Conservation (phyloP, 140 eudicot species). For the Cichorium intybus region DNA sequence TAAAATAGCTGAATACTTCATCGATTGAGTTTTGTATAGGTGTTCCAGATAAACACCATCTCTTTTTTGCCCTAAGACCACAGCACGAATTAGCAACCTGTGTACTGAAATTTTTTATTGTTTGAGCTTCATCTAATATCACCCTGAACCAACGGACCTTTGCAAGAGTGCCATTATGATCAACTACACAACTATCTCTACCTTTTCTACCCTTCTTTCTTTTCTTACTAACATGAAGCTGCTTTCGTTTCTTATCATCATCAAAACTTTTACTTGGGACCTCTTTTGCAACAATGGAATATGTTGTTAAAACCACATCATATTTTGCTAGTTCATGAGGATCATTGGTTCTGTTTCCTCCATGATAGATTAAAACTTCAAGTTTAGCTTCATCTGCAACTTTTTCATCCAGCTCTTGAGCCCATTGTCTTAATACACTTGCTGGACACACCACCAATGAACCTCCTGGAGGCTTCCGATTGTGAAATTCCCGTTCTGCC, state of each 20-base stretch:
- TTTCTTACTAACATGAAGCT: slow-evolving; percentile 41
- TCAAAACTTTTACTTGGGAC: slow-evolving; percentile 60
- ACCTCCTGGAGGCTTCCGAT: slow-evolving; percentile 67
- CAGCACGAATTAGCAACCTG: slow-evolving; percentile 81
- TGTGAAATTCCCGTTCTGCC: slow-evolving; percentile 19
- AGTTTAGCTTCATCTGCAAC: slow-evolving; percentile 55
- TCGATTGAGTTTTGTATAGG: slow-evolving; percentile 93
- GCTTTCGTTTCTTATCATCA: slow-evolving; percentile 56
- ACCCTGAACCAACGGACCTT: slow-evolving; percentile 81
- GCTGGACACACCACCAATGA: slow-evolving; percentile 93
- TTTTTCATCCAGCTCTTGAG: slow-evolving; percentile 74
- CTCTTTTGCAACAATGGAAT: slow-evolving; percentile 75
- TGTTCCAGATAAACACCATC: slow-evolving; percentile 98
- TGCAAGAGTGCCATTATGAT: slow-evolving; percentile 86
- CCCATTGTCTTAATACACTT: slow-evolving; percentile 88
- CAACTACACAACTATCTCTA: no score
- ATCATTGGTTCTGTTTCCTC: slow-evolving; percentile 65
- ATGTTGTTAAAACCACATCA: slow-evolving; percentile 88
- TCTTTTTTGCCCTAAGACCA: slow-evolving; percentile 78
- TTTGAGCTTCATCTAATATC: slow-evolving; percentile 93
- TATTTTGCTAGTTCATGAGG: slow-evolving; percentile 60
- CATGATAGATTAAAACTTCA: slow-evolving; percentile 68
- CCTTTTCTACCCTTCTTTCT: slow-evolving; percentile 66
- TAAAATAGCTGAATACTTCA: slow-evolving; percentile 86
- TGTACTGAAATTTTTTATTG: slow-evolving; percentile 82